Percentiles rank a stretch among this genome's conserved stretches.
Evolutionary conservation across 805 yeast species (phyloP).

Genomic region (Zygosaccharomyces gambellarensis): DNA sequence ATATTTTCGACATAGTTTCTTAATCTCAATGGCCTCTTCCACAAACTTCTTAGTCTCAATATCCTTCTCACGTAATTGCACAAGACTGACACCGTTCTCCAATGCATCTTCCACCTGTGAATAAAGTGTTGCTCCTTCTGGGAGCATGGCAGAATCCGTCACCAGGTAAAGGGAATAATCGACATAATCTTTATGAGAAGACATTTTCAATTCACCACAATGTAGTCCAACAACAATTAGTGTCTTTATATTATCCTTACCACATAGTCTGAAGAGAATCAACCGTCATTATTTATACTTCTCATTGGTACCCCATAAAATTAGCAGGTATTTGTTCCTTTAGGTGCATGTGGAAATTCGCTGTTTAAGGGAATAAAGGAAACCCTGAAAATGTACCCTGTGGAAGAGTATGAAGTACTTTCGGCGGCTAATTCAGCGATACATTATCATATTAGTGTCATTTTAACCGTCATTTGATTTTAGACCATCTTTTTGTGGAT

Average conservation of each 20-base stretch:
- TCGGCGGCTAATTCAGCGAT: background rate
- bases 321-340: background rate
- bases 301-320: background rate
- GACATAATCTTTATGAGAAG: slow-evolving; percentile 21
- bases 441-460: background rate
- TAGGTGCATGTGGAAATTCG: slow-evolving; percentile 3
- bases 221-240: background rate
- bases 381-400: slow-evolving; percentile 1
- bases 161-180: slow-evolving; percentile 66
- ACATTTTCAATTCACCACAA: slow-evolving; percentile 10
- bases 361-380: background rate
- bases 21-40: slow-evolving; percentile 54
- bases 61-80: slow-evolving; percentile 79
- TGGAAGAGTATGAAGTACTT: background rate
- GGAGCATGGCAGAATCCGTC: slow-evolving; percentile 73
- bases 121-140: slow-evolving; percentile 49
- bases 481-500: background rate
- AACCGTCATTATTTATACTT: background rate
- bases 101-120: slow-evolving; percentile 63
- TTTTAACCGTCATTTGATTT: background rate
- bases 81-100: slow-evolving; percentile 68
- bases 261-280: background rate
- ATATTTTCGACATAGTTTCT: slow-evolving; percentile 51
- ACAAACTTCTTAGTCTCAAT: slow-evolving; percentile 65
- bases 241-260: background rate